Conservation (phyloP, 352 stramenopile genomes). For the Phytophthora tubulina region DNA sequence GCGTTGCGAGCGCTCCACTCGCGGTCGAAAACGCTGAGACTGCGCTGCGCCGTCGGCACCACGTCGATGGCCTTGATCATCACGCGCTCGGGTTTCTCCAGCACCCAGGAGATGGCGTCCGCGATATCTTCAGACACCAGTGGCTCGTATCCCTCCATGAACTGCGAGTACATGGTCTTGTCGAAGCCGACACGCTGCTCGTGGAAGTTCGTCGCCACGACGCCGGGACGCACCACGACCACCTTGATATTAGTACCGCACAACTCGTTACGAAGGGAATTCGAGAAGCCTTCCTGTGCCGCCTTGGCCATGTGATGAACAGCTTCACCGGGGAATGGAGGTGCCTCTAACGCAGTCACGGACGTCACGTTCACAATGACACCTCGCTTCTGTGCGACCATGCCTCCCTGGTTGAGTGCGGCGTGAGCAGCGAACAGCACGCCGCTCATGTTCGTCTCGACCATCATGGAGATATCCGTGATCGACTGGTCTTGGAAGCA, state of each 20-base stretch:
- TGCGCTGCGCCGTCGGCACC: constrained; percentile 40
- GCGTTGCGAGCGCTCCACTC: constrained; percentile 36
- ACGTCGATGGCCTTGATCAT: constrained; percentile 42
- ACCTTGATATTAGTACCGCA: constrained; percentile 46
- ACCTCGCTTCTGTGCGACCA: constrained; percentile 31
- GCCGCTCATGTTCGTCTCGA: constrained; percentile 40
- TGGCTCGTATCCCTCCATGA: constrained; percentile 44
- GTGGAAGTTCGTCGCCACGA: constrained; percentile 47
- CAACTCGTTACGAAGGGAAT: constrained; percentile 39
- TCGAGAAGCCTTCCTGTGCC: constrained; percentile 42
- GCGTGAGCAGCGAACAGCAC: constrained; percentile 37
- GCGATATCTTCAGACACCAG: constrained; percentile 38
- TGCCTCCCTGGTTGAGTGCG: constrained; percentile 37
- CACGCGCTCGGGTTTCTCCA: constrained; percentile 38
- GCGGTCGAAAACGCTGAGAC: constrained; percentile 43
- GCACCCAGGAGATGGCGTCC: constrained; percentile 40
- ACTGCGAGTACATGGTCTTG: constrained; percentile 31
- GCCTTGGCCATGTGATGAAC: constrained; percentile 43
- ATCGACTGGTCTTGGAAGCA: constrained; percentile 40
- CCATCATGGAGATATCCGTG: constrained; percentile 38
- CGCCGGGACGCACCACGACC: constrained; percentile 38
- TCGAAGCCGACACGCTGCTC: constrained; percentile 45
- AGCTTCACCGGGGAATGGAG: constrained; percentile 38
- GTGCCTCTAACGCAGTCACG: constrained; percentile 37
- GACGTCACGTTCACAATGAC: constrained; percentile 45